Evolutionary conservation across 2,329 filamentous ascomycete genomes (phyloP).

Genomic region (Penicillium sp.): DNA sequence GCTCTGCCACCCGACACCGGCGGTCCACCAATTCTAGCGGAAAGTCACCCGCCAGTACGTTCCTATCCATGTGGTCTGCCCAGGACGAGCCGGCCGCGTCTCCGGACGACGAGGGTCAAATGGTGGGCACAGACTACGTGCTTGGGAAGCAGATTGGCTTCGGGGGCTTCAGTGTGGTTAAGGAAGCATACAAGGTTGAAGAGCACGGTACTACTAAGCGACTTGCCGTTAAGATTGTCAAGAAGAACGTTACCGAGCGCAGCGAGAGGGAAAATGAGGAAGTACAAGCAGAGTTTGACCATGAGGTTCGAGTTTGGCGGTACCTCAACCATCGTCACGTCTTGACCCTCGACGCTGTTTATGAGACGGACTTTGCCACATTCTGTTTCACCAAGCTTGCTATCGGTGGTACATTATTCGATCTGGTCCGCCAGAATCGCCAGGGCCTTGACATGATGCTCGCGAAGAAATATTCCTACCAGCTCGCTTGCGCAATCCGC

Average conservation of each 20-base stretch:
- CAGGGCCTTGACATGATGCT: constrained; percentile 58
- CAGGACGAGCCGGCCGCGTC: constrained; percentile 52
- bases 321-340: constrained; percentile 68
- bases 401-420: constrained; percentile 68
- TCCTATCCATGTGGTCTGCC: constrained; percentile 61
- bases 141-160: constrained; percentile 70
- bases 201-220: constrained; percentile 59
- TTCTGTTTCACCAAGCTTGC: constrained; percentile 71
- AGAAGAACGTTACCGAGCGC: constrained; percentile 61
- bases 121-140: constrained; percentile 70
- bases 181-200: constrained; percentile 69
- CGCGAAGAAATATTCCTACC: constrained; percentile 66
- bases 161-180: constrained; percentile 71
- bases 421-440: constrained; percentile 64
- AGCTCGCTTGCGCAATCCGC: constrained; percentile 67
- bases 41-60: constrained; percentile 64
- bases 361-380: constrained; percentile 71
- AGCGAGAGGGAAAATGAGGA: constrained; percentile 68
- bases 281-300: constrained; percentile 70
- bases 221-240: constrained; percentile 70
- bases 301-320: constrained; percentile 72
- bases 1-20: constrained; percentile 41
- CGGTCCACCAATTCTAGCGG: constrained; percentile 58
- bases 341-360: constrained; percentile 66
- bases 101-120: constrained; percentile 71